phyloP scores from a whole-genome alignment of 176 grass and related monocot genomes.

The Zea mays region DNA sequence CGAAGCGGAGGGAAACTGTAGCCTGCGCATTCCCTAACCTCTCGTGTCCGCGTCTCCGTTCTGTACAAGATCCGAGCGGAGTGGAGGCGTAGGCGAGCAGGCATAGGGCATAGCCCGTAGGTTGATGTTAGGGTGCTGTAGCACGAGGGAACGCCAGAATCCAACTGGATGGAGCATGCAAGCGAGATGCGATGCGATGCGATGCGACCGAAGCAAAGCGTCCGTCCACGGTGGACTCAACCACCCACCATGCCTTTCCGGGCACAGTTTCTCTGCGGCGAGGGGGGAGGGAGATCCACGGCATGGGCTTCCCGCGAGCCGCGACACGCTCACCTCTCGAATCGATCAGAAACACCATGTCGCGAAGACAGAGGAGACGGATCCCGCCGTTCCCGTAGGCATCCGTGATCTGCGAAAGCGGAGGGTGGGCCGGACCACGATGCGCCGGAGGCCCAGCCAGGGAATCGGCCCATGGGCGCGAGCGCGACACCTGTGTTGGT shows the following conservation, averaged over 20 bases:
- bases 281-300: constrained; percentile 1
- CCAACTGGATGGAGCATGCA: background rate
- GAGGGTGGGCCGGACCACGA: background rate
- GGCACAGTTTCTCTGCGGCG: constrained; percentile 5
- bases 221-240: constrained; percentile 31
- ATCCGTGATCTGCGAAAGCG: background rate
- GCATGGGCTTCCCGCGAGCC: background rate
- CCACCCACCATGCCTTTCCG: background rate
- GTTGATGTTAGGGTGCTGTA: background rate
- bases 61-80: constrained; percentile 39
- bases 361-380: background rate
- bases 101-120: background rate
- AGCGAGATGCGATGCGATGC: too few relatives aligned
- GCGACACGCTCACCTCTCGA: background rate
- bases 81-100: background rate
- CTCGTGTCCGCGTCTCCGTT: constrained; percentile 14
- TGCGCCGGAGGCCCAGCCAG: constrained; percentile 17
- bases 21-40: background rate
- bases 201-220: background rate
- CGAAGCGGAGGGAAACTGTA: background rate
- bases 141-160: background rate
- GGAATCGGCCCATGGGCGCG: background rate
- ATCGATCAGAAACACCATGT: background rate
- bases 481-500: too few relatives aligned
- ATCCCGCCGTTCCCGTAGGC: background rate